Evolutionary conservation across 371 early-diverging fungal genomes (phyloP).

Genomic region (Caulochytrium protostelioides): DNA sequence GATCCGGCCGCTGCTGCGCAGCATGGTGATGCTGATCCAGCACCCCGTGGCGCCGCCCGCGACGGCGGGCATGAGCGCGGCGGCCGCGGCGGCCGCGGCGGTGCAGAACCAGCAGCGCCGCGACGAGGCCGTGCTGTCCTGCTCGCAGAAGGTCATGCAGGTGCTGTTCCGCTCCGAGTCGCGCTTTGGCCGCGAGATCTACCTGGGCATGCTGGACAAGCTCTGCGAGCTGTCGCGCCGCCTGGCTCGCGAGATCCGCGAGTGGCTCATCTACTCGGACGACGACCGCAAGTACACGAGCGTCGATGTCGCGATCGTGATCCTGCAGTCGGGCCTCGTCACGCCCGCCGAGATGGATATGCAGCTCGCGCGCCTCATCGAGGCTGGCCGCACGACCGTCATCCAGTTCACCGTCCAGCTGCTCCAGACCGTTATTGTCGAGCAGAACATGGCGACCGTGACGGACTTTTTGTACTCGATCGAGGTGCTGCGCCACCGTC

Average conservation of each 20-base stretch:
- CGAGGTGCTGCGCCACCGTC: conserved; percentile 37
- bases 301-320: conserved; percentile 54
- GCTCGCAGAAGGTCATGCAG: conserved; percentile 69
- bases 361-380: conserved; percentile 61
- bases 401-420: conserved; percentile 60
- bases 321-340: conserved; percentile 57
- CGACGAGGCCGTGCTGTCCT: conserved; percentile 51
- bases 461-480: conserved; percentile 52
- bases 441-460: conserved; percentile 35
- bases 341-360: conserved; percentile 57
- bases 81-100: too few relatives aligned
- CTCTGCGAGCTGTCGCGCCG: conserved; percentile 55
- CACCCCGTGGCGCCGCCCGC: conserved; percentile 44
- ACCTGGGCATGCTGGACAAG: conserved; percentile 51
- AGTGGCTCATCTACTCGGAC: conserved; percentile 81
- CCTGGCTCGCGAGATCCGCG: conserved; percentile 56
- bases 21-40: conserved; percentile 39
- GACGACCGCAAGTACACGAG: conserved; percentile 81
- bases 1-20: conserved; percentile 42
- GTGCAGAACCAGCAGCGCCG: too few relatives aligned
- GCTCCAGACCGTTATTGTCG: conserved; percentile 43
- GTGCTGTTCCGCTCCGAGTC: conserved; percentile 56
- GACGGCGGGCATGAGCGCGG: too few relatives aligned
- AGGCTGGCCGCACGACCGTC: conserved; percentile 38
- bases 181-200: conserved; percentile 50